phyloP scores from a whole-genome alignment of 169 alveolate genomes.

The Plasmodium berghei region DNA sequence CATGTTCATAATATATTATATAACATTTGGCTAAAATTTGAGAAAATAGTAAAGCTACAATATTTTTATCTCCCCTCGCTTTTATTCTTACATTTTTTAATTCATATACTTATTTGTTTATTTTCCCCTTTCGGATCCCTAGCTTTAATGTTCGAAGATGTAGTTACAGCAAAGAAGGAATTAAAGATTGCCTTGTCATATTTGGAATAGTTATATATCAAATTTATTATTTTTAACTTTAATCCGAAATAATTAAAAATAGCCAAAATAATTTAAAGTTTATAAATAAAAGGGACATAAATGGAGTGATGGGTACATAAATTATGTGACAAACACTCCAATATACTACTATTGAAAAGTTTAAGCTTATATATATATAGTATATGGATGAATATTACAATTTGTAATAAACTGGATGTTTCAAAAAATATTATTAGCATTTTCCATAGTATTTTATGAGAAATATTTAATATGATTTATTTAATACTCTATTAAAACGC shows the following conservation, averaged over 20 bases:
- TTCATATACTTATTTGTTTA: not conserved
- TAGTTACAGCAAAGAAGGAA: slow-evolving; percentile 49
- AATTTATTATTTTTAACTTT: not conserved
- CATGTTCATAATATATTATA: not conserved
- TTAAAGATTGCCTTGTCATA: slow-evolving; percentile 36
- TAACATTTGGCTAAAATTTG: too few relatives aligned
- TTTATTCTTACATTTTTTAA: slow-evolving; percentile 1
- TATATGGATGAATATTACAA: too few relatives aligned
- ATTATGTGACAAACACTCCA: too few relatives aligned
- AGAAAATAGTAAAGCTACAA: too few relatives aligned
- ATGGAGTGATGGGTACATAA: too few relatives aligned
- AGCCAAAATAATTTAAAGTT: not conserved
- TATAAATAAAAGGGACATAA: not conserved
- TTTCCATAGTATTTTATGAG: too few relatives aligned
- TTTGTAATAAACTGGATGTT: too few relatives aligned
- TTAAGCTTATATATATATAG: too few relatives aligned
- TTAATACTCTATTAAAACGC: too few relatives aligned
- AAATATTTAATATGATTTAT: too few relatives aligned
- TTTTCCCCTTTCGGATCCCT: not conserved
- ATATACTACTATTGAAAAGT: too few relatives aligned
- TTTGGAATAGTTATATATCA: slow-evolving; percentile 7
- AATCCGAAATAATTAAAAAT: not conserved
- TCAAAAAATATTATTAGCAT: too few relatives aligned
- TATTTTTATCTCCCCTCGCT: not conserved
- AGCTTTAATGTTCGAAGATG: slow-evolving; percentile 74